Evolutionary conservation across 1,139 yeast species (phyloP).

Genomic region (Hansenula sp.): DNA sequence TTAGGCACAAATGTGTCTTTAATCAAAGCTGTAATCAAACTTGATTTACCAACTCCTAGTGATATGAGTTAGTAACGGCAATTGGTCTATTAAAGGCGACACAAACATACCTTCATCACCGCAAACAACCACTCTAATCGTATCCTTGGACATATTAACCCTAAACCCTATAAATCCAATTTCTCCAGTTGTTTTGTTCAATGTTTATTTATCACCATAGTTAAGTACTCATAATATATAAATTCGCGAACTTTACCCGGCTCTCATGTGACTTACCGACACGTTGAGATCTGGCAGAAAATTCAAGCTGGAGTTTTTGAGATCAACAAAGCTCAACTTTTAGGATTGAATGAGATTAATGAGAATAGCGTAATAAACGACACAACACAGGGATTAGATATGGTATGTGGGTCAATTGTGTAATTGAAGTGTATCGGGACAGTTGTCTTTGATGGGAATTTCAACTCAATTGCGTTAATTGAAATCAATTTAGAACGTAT

Average conservation of each 20-base stretch:
- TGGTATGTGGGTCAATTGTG: too few species aligned
- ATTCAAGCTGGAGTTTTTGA: neutral
- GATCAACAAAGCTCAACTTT: slow-evolving; percentile 2
- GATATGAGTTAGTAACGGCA: neutral
- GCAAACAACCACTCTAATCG: slow-evolving; percentile 77
- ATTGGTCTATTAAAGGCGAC: neutral
- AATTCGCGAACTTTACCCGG: neutral
- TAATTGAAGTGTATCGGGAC: too few species aligned
- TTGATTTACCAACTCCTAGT: slow-evolving; percentile 69
- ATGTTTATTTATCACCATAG: too few species aligned
- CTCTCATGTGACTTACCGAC: neutral
- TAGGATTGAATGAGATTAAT: too few species aligned
- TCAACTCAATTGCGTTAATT: neutral
- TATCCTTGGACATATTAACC: slow-evolving; percentile 38
- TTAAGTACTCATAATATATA: too few species aligned
- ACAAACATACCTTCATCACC: slow-evolving; percentile 72
- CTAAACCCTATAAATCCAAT: neutral
- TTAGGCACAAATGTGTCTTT: slow-evolving; percentile 76
- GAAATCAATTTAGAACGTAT: neutral
- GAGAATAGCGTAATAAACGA: too few species aligned
- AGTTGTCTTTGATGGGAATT: too few species aligned
- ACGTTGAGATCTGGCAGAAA: neutral
- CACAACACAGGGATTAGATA: neutral
- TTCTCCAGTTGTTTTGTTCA: too few species aligned
- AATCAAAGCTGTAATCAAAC: slow-evolving; percentile 71